Percentiles rank a stretch among this genome's conserved stretches.
Conservation (phyloP, 805 yeast species). For the Teunomyces kruisii region DNA sequence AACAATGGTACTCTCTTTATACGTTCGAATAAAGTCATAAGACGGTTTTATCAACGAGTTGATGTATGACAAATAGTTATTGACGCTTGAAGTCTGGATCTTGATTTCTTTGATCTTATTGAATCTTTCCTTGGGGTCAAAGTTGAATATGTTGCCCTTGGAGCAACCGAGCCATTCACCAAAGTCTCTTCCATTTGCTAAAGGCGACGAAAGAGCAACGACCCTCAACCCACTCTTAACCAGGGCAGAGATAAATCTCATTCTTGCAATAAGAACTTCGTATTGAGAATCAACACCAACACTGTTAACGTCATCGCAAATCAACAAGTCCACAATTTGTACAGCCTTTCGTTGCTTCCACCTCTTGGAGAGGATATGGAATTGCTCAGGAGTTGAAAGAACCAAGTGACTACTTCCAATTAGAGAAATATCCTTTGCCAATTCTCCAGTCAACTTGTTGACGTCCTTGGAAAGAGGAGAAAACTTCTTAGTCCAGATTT, state of each 20-base stretch:
- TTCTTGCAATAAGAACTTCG: conserved; percentile 69
- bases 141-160: conserved; percentile 63
- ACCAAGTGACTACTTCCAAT: conserved; percentile 64
- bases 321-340: conserved; percentile 62
- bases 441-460: conserved; percentile 54
- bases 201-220: conserved; percentile 66
- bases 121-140: conserved; percentile 60
- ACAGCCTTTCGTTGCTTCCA: conserved; percentile 81
- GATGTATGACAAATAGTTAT: conserved; percentile 54
- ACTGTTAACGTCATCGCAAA: conserved; percentile 72
- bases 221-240: conserved; percentile 57
- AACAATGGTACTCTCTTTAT: conserved; percentile 33
- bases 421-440: conserved; percentile 51
- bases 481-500: conserved; percentile 55
- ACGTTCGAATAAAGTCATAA: conserved; percentile 33
- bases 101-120: conserved; percentile 57
- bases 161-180: conserved; percentile 85
- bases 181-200: conserved; percentile 74
- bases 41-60: conserved; percentile 52
- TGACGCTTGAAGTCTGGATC: conserved; percentile 45
- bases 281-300: conserved; percentile 64
- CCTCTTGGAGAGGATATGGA: conserved; percentile 68
- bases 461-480: conserved; percentile 50
- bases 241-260: conserved; percentile 68
- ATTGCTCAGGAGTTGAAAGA: conserved; percentile 76